phyloP scores from a whole-genome alignment of 306 rosid genomes.

The Astragalus glycyphyllos region DNA sequence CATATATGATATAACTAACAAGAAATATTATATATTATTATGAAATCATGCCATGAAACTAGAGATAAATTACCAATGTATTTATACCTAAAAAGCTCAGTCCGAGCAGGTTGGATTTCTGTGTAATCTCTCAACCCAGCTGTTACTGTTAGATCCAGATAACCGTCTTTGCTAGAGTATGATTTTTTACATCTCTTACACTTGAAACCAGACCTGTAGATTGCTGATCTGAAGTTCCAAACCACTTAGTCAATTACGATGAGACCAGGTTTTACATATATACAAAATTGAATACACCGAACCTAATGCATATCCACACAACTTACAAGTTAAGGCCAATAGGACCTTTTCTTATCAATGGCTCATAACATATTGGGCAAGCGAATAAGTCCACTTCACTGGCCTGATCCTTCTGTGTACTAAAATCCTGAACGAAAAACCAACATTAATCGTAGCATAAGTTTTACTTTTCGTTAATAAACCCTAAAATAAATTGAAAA shows the following conservation, averaged over 20 bases:
- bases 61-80: background rate
- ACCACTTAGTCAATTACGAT: conserved; percentile 29
- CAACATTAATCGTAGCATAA: conserved; percentile 17
- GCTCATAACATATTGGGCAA: conserved; percentile 90
- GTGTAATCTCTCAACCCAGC: conserved; percentile 73
- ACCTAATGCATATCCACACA: conserved; percentile 28
- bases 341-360: conserved; percentile 88
- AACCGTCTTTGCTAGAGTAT: conserved; percentile 80
- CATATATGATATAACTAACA: background rate
- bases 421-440: conserved; percentile 52
- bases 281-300: conserved; percentile 5
- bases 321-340: conserved; percentile 86
- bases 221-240: conserved; percentile 69
- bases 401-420: conserved; percentile 49
- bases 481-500: background rate
- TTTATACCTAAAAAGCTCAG: conserved; percentile 78
- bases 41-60: background rate
- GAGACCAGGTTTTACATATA: background rate
- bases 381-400: conserved; percentile 61
- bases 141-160: conserved; percentile 80
- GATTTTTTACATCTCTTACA: conserved; percentile 80
- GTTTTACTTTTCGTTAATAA: background rate
- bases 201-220: conserved; percentile 89
- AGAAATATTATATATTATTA: background rate
- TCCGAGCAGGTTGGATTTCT: conserved; percentile 70